Percentiles rank a stretch among this genome's conserved stretches.
Evolutionary conservation across 2,329 filamentous ascomycete species (phyloP).

Genomic region (Trichocomaceae sp.): DNA sequence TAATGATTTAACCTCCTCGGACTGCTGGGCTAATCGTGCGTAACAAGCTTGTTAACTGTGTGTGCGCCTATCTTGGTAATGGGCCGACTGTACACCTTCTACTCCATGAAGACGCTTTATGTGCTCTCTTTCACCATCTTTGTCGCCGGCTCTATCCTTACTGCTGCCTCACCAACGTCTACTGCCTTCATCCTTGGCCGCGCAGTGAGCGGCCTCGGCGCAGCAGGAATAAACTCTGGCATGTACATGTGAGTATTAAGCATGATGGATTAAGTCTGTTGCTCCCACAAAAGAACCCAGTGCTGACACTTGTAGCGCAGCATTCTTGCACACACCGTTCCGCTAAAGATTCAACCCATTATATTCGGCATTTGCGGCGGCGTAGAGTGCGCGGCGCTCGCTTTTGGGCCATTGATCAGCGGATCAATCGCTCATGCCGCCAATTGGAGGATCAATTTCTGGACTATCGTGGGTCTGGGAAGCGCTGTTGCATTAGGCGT

Average conservation of each 20-base stretch:
- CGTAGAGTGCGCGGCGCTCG: conserved; percentile 9
- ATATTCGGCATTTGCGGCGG: not conserved
- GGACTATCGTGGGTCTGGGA: conserved; percentile 6
- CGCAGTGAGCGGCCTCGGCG: conserved; percentile 24
- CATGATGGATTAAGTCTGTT: not conserved
- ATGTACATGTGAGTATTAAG: conserved; percentile 9
- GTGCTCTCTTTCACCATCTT: conserved; percentile 25
- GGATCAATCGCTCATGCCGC: conserved; percentile 1
- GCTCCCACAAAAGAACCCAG: not conserved
- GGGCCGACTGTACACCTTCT: conserved; percentile 28
- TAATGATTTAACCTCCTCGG: not conserved
- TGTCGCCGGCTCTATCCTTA: conserved; percentile 25
- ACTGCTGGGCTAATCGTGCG: not conserved
- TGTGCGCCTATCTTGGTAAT: conserved; percentile 15
- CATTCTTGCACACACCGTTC: not conserved
- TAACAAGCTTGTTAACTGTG: conserved; percentile 6
- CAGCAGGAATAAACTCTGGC: conserved; percentile 21
- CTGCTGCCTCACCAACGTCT: conserved; percentile 24
- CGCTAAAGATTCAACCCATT: conserved; percentile 3
- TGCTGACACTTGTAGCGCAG: not conserved
- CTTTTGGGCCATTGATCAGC: conserved; percentile 13
- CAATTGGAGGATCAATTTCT: conserved; percentile 12
- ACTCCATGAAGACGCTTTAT: conserved; percentile 27
- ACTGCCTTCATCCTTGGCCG: conserved; percentile 25
- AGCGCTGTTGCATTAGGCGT: conserved; percentile 1